Conservation (phyloP, 495 filamentous ascomycete species). For the Lasiosphaeria ovina region DNA sequence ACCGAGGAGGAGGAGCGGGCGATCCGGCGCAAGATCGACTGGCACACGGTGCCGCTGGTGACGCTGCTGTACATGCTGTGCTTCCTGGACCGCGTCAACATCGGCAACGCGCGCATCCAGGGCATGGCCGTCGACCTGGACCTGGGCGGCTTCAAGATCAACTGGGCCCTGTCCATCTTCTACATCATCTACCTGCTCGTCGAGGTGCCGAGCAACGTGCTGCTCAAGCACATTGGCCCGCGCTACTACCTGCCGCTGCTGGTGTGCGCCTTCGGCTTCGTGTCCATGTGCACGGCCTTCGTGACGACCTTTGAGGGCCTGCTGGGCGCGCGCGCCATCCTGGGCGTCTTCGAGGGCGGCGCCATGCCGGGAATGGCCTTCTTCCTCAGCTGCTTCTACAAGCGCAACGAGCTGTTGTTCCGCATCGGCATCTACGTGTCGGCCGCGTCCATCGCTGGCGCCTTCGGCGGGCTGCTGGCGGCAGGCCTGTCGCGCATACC, state of each 20-base stretch:
- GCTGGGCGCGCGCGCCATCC: slow-evolving; percentile 39
- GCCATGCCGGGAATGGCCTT: slow-evolving; percentile 58
- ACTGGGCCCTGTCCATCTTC: slow-evolving; percentile 57
- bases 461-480: slow-evolving; percentile 56
- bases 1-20: slow-evolving; percentile 48
- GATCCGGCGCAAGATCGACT: slow-evolving; percentile 53
- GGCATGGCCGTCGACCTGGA: slow-evolving; percentile 55
- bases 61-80: slow-evolving; percentile 53
- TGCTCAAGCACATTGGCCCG: slow-evolving; percentile 59
- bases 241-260: slow-evolving; percentile 62
- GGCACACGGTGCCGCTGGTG: slow-evolving; percentile 50
- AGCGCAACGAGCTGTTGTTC: slow-evolving; percentile 53
- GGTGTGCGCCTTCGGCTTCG: slow-evolving; percentile 49
- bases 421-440: slow-evolving; percentile 59
- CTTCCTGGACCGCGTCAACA: slow-evolving; percentile 55
- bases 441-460: slow-evolving; percentile 54
- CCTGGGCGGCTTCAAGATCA: slow-evolving; percentile 53
- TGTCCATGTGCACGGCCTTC: slow-evolving; percentile 47
- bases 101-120: slow-evolving; percentile 63
- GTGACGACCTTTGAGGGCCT: slow-evolving; percentile 44
- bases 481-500: slow-evolving; percentile 52
- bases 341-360: slow-evolving; percentile 54
- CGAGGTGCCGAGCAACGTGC: slow-evolving; percentile 63
- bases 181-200: slow-evolving; percentile 69
- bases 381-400: slow-evolving; percentile 58